Evolutionary conservation across 768 basidiomycete genomes (phyloP), one percentile per base, ranked within the genome.

Genomic region (Botryobasidium botryosum): DNA sequence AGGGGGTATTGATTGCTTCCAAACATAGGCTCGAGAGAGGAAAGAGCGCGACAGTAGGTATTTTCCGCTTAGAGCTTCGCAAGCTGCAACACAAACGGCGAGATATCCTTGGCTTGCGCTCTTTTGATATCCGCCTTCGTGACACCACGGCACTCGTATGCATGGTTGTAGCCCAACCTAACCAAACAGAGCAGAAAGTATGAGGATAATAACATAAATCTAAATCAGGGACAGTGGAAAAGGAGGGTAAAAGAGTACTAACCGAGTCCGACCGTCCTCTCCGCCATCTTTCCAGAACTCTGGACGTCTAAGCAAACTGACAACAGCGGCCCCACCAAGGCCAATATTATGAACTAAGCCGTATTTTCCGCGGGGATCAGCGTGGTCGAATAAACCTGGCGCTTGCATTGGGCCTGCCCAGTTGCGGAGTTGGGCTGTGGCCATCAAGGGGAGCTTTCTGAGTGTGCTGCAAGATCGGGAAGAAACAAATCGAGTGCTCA

Each of bases 401-500:
- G 73, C 78, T 63, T 85, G 83, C 80, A 85, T 82, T 23, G 78
- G 78, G 26, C 83, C 83, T 3, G 82, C 78, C 82, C 79, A 81
- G 79, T 50, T 44, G 35, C 47, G 52, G 4, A 53, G 44, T 40
- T 54, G 51, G 13, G 42, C 50, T 51, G n/a, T n/a, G n/a, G n/a
- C n/a, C n/a, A n/a, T n/a, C n/a, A n/a, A n/a, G n/a, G n/a, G n/a
- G n/a, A n/a, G n/a, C n/a, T n/a, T n/a, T n/a, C n/a, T n/a, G n/a
- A n/a, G n/a, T n/a, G n/a, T n/a, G n/a, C n/a, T n/a, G n/a, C n/a
- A n/a, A n/a, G n/a, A n/a, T n/a, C n/a, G n/a, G n/a, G n/a, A n/a
- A n/a, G n/a, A n/a, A n/a, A n/a, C n/a, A n/a, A n/a, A n/a, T n/a
- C n/a, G n/a, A n/a, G n/a, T n/a, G n/a, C 25, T 29, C 55, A 79